Base-by-base conservation (phyloP, 345 rosid genomes). In the Aethionema arabicum region DNA sequence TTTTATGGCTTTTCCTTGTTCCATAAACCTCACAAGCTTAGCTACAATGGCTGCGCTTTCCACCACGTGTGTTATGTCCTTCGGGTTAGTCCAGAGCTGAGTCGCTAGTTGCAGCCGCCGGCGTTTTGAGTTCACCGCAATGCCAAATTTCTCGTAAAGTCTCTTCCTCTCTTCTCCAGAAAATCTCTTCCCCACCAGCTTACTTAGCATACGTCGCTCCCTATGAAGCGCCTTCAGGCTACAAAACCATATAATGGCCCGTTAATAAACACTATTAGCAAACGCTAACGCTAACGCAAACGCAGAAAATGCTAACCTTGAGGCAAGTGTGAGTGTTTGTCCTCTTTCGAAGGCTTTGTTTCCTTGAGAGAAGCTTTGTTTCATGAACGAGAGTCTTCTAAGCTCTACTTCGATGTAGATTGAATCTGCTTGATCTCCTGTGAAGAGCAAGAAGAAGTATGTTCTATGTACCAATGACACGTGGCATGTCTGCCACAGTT, bases 381-480 rank as follows among this genome's bases (percentile, higher is more conserved):
- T 80, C 66, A 93, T 85, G 81, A 84, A 93, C 52, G 84, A 79
- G 55, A 93, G 96, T 63, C 96, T 81, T 69, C 95, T 82, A 39
- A 81, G 78, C 83, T 93, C 99, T 32, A 93, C 99, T 69, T 82
- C 99, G 61, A 87, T 76, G 83, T 93, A 93, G 53, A 87, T 83
- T 40, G 95, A 90, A 82, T 93, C 99, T 1, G 82, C 57, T n/a
- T 82, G 88, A 56, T 93, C 97, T 38, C 99, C 99, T 68, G 76
- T 85, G 67, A 93, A 87, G 64, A 93, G 96, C 77, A 93, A 76
- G 81, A 81, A 90, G 78, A 93, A 93, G 66, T 90, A 93, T 5
- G 99, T 93, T 72, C 99, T 80, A 73, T 93, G 95, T 50, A 90
- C 78, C 79, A 93, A 59, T 15, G 97, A 85, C 56, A 83, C 87